Conservation (phyloP, 208 protist species). For the Zelonia costaricensis region DNA sequence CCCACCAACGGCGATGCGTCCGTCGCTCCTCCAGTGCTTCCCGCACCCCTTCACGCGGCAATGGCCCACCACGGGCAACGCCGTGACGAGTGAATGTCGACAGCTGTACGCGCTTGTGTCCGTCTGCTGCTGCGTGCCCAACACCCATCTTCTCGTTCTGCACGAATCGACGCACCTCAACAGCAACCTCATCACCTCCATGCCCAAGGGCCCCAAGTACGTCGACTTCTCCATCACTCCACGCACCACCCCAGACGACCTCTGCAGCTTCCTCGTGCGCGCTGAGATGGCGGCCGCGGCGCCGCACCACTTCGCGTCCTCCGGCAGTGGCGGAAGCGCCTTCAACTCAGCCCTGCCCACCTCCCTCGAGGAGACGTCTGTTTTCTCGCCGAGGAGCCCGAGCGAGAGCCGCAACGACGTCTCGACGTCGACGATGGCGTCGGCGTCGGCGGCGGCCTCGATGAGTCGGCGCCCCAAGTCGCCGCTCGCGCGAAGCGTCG, state of each 20-base stretch:
- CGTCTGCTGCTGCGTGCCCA: conserved; percentile 82
- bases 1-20: conserved; percentile 48
- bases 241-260: conserved; percentile 57
- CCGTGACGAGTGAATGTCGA: conserved; percentile 76
- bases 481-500: conserved; percentile 8
- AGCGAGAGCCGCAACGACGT: not conserved
- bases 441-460: not conserved
- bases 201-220: conserved; percentile 81
- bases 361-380: conserved; percentile 11
- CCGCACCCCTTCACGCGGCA: conserved; percentile 76
- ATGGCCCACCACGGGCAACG: conserved; percentile 77
- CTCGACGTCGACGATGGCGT: not conserved
- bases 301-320: not conserved
- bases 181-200: conserved; percentile 71
- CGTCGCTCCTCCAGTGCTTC: conserved; percentile 75
- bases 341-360: too few species aligned
- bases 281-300: conserved; percentile 43
- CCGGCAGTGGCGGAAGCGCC: conserved; percentile 9
- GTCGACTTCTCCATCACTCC: conserved; percentile 71
- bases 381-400: conserved; percentile 13
- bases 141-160: conserved; percentile 79
- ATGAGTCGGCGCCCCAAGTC: not conserved
- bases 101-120: conserved; percentile 87
- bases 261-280: conserved; percentile 69
- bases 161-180: conserved; percentile 45